Percentiles rank a stretch among this genome's conserved stretches.
Conservation (phyloP, 169 alveolate species). For the Cryptosporidium meleagridis region DNA sequence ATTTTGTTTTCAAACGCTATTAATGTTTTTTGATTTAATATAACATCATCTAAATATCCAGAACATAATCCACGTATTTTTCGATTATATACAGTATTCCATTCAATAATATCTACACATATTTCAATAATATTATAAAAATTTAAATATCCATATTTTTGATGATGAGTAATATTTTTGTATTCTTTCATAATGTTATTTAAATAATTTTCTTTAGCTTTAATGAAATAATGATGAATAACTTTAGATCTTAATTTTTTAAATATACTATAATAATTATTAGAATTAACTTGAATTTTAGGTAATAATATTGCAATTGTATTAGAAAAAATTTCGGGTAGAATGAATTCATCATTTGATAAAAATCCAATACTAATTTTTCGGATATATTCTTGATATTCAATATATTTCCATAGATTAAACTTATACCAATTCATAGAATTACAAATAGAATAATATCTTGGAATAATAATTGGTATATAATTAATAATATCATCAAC, state of each 20-base stretch:
- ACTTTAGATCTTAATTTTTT: constrained; percentile 1
- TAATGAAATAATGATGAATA: background rate
- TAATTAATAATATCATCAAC: constrained; percentile 4
- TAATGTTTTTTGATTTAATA: background rate
- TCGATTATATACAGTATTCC: constrained; percentile 60
- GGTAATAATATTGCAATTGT: constrained; percentile 1
- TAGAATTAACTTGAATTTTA: background rate
- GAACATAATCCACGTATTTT: constrained; percentile 64
- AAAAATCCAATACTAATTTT: background rate
- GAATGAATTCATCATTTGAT: background rate
- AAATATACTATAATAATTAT: background rate
- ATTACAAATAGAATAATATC: constrained; percentile 66
- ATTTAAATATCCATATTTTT: background rate
- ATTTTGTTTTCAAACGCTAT: constrained; percentile 42
- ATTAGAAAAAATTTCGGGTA: constrained; percentile 2
- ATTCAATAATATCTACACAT: constrained; percentile 61
- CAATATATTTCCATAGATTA: constrained; percentile 39
- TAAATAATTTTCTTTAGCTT: background rate
- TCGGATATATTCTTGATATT: background rate
- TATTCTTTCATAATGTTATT: background rate
- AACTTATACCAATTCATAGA: constrained; percentile 30
- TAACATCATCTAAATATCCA: constrained; percentile 3
- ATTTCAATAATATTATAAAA: constrained; percentile 8
- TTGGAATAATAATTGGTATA: constrained; percentile 53
- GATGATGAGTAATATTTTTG: background rate